phyloP scores from a whole-genome alignment of 352 stramenopile genomes.

The Phytophthora europaea region DNA sequence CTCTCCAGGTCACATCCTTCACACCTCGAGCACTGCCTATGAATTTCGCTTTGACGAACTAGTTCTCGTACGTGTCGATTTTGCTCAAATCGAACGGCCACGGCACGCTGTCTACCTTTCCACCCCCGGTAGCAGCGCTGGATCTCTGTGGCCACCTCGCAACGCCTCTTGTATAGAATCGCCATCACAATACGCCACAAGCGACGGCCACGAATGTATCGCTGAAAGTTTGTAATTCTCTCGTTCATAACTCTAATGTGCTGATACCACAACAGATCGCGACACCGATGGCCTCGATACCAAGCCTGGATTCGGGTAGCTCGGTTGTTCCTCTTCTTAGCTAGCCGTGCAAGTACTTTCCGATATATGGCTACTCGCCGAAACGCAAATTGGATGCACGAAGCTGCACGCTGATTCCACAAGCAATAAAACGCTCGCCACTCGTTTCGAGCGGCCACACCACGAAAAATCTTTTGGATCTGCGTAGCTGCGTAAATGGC shows the following conservation, averaged over 20 bases:
- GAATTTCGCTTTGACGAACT: slow-evolving; percentile 23
- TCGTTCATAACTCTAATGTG: slow-evolving; percentile 41
- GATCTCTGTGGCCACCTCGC: slow-evolving; percentile 39
- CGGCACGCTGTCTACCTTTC: slow-evolving; percentile 37
- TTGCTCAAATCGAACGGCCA: slow-evolving; percentile 49
- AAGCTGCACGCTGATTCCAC: slow-evolving; percentile 43
- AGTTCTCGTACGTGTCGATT: slow-evolving; percentile 48
- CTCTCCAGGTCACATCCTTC: slow-evolving; percentile 34
- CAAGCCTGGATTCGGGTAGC: slow-evolving; percentile 54
- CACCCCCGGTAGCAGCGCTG: slow-evolving; percentile 55
- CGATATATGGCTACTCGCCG: slow-evolving; percentile 34
- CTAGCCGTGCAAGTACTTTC: slow-evolving; percentile 34
- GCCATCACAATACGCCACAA: slow-evolving; percentile 57
- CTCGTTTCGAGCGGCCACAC: slow-evolving; percentile 37
- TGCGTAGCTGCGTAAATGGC: slow-evolving; percentile 65
- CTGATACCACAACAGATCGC: slow-evolving; percentile 36
- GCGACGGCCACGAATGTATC: slow-evolving; percentile 49
- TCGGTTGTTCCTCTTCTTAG: slow-evolving; percentile 29
- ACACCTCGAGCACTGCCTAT: slow-evolving; percentile 37
- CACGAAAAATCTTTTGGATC: slow-evolving; percentile 66
- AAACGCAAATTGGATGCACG: slow-evolving; percentile 50
- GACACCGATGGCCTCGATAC: slow-evolving; percentile 48
- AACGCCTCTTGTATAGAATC: slow-evolving; percentile 41
- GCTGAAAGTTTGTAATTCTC: slow-evolving; percentile 53
- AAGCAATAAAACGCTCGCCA: slow-evolving; percentile 55